A percentile compares a stretch with the other conserved stretches of the same genome.
Evolutionary conservation across 2,329 filamentous ascomycete species (phyloP).

Genomic region (Penicillium sp.): DNA sequence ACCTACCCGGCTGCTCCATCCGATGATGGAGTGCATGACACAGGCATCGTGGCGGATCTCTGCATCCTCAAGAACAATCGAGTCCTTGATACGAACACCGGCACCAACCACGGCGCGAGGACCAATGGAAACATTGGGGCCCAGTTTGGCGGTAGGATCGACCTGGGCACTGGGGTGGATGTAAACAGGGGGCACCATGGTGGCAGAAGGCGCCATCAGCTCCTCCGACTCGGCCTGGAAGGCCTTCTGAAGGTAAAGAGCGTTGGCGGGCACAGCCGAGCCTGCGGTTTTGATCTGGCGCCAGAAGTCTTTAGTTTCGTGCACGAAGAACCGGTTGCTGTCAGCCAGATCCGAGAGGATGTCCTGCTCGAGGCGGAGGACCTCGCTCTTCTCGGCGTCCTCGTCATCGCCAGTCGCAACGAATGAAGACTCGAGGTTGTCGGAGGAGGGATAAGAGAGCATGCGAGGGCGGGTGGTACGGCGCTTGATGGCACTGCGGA

Average conservation of each 20-base stretch:
- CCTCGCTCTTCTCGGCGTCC: conserved; percentile 73
- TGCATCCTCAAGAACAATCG: conserved; percentile 89
- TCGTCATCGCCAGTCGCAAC: conserved; percentile 64
- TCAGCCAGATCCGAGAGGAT: conserved; percentile 94
- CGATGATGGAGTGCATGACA: conserved; percentile 92
- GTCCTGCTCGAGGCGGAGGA: conserved; percentile 94
- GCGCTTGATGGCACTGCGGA: conserved; percentile 91
- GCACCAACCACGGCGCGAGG: conserved; percentile 82
- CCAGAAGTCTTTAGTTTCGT: conserved; percentile 99
- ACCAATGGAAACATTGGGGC: conserved; percentile 93
- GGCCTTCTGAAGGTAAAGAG: conserved; percentile 92
- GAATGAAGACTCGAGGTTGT: conserved; percentile 76
- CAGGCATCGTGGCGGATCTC: conserved; percentile 98
- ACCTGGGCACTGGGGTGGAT: conserved; percentile 90
- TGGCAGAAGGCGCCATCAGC: conserved; percentile 77
- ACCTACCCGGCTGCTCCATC: conserved; percentile 92
- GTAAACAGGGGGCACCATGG: conserved; percentile 88
- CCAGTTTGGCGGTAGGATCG: conserved; percentile 92
- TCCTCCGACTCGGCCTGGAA: conserved; percentile 79
- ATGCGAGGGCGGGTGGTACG: conserved; percentile 87
- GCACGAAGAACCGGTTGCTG: conserved; percentile 96
- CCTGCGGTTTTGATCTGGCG: conserved; percentile 99
- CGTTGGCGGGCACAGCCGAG: conserved; percentile 93
- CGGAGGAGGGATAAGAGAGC: conserved; percentile 91
- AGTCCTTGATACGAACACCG: conserved; percentile 89